Evolutionary conservation across 140 eudicot genomes (phyloP).

Genomic region (Senecio squalidus): DNA sequence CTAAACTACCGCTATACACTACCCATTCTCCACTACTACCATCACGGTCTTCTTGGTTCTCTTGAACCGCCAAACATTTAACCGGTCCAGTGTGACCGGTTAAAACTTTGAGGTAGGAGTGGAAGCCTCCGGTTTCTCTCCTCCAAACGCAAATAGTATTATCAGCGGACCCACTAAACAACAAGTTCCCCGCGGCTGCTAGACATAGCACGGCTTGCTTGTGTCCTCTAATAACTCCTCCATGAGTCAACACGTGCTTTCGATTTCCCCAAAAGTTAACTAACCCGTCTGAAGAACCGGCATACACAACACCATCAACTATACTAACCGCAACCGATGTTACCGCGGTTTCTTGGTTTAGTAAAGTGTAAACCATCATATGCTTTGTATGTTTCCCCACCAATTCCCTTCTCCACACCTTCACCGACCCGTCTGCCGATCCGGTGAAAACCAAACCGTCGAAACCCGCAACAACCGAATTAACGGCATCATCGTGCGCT

Average conservation of each 20-base stretch:
- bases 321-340: slow-evolving; percentile 51
- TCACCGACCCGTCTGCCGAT: slow-evolving; percentile 79
- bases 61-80: slow-evolving; percentile 61
- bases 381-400: slow-evolving; percentile 42
- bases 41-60: slow-evolving; percentile 21
- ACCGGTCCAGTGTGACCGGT: slow-evolving; percentile 76
- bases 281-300: slow-evolving; percentile 68
- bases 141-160: slow-evolving; percentile 77
- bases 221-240: slow-evolving; percentile 74
- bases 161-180: slow-evolving; percentile 84
- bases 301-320: slow-evolving; percentile 35
- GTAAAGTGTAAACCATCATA: slow-evolving; percentile 36
- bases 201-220: slow-evolving; percentile 69
- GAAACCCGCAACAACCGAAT: slow-evolving; percentile 45
- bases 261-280: slow-evolving; percentile 59
- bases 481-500: slow-evolving; percentile 74
- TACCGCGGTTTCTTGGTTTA: slow-evolving; percentile 55
- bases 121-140: slow-evolving; percentile 50
- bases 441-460: slow-evolving; percentile 73
- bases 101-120: slow-evolving; percentile 50
- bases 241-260: slow-evolving; percentile 36
- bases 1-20: slow-evolving; percentile 81
- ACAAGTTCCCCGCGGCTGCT: slow-evolving; percentile 55
- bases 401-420: slow-evolving; percentile 71
- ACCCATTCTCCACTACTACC: slow-evolving; percentile 37